These are phyloP conservation scores for Irpex lacteus DNA, from an alignment of 1,284 basidiomycete species.

Conservation along the genomic window DNA sequence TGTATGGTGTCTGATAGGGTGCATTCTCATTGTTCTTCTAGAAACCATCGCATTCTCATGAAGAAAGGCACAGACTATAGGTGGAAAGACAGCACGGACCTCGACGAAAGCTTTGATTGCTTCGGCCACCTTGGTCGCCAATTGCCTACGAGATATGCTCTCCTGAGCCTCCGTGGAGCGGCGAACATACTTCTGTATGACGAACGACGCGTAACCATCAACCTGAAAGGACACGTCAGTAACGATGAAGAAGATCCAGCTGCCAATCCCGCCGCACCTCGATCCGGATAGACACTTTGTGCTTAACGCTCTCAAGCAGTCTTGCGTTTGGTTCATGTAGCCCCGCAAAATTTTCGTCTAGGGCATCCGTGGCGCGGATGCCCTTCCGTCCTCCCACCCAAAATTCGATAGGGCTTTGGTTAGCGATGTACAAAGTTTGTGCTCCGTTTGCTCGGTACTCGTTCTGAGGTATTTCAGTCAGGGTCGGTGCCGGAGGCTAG, in stretches of 20 bases:
- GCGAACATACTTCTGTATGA: conserved; percentile 8
- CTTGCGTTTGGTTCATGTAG: conserved; percentile 1
- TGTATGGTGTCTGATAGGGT: background rate
- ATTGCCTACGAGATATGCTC: background rate
- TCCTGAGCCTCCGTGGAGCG: background rate
- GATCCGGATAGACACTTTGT: background rate
- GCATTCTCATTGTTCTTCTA: background rate
- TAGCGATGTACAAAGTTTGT: background rate
- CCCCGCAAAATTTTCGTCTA: background rate
- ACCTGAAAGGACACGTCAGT: background rate
- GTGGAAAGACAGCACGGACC: background rate
- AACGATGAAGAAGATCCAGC: background rate
- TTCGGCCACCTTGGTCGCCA: background rate
- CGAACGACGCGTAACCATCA: background rate
- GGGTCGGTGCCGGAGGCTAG: background rate
- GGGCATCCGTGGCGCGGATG: background rate
- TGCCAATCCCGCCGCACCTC: background rate
- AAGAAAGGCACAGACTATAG: background rate
- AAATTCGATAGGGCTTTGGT: background rate
- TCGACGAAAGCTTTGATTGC: conserved; percentile 2
- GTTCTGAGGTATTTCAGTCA: background rate
- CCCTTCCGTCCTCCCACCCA: background rate
- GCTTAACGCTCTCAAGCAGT: background rate
- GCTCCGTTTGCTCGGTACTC: background rate
- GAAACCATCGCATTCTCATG: background rate